Conservation (phyloP, 176 grass and related monocot species). For the Pontederia paniculata region DNA sequence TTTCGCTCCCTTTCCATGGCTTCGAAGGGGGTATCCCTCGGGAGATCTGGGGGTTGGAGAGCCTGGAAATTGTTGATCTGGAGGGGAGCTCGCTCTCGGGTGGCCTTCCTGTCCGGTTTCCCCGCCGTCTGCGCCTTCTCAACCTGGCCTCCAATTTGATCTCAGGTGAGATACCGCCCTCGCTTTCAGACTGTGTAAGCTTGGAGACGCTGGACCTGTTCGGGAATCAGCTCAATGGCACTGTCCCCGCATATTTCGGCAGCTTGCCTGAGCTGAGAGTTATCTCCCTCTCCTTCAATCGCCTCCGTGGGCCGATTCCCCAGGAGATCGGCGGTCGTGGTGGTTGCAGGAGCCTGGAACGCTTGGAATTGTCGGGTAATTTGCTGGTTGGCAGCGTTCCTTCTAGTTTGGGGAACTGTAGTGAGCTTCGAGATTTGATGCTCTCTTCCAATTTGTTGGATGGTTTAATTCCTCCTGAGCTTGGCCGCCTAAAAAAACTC, state of each 20-base stretch:
- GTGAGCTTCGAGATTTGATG: conserved; percentile 35
- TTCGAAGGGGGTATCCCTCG: conserved; percentile 47
- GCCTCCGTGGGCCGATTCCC: conserved; percentile 61
- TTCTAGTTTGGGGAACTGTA: conserved; percentile 54
- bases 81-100: conserved; percentile 37
- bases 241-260: conserved; percentile 38
- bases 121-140: conserved; percentile 39
- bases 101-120: conserved; percentile 34
- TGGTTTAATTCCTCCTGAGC: conserved; percentile 60
- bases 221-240: conserved; percentile 69
- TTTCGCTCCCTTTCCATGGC: conserved; percentile 28
- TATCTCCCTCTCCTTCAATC: conserved; percentile 61
- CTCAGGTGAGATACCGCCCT: conserved; percentile 55
- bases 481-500: conserved; percentile 52
- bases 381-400: conserved; percentile 66
- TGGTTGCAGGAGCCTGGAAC: conserved; percentile 38
- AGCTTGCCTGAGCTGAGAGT: conserved; percentile 29
- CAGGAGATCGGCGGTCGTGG: conserved; percentile 28
- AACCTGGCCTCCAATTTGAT: conserved; percentile 56
- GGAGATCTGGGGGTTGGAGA: conserved; percentile 41
- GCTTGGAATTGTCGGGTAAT: conserved; percentile 77
- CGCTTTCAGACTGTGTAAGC: conserved; percentile 29
- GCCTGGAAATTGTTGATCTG: conserved; percentile 43
- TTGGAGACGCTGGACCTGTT: conserved; percentile 68
- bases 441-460: conserved; percentile 70